phyloP scores from a whole-genome alignment of 2,329 filamentous ascomycete genomes.

The Myriosclerotinia scirpicola region DNA sequence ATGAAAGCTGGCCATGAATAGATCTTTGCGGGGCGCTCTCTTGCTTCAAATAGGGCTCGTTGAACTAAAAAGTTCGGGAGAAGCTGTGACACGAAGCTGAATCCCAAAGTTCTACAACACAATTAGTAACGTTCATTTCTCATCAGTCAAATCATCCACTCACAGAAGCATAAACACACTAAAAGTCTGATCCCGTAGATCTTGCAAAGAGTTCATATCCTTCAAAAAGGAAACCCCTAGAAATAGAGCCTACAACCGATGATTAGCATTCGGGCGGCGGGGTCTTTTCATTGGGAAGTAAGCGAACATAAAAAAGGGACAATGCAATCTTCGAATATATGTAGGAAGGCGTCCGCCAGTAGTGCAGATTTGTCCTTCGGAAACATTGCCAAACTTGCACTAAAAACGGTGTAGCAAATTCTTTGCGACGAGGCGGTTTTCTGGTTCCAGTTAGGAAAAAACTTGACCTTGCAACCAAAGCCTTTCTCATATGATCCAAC shows the following conservation, averaged over 20 bases:
- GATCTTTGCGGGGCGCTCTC: slow-evolving; percentile 76
- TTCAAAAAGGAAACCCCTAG: slow-evolving; percentile 71
- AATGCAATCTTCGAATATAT: slow-evolving; percentile 36
- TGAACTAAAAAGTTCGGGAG: slow-evolving; percentile 65
- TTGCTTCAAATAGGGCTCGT: slow-evolving; percentile 59
- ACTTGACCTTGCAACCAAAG: slow-evolving; percentile 34
- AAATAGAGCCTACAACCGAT: slow-evolving; percentile 49
- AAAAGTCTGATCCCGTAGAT: slow-evolving; percentile 72
- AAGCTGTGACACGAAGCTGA: slow-evolving; percentile 73
- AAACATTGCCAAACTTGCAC: slow-evolving; percentile 56
- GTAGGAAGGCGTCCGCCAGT: slow-evolving; percentile 67
- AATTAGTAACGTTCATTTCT: not conserved
- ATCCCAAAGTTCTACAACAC: slow-evolving; percentile 57
- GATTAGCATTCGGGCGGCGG: not conserved
- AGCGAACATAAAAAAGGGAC: slow-evolving; percentile 46
- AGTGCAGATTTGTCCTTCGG: slow-evolving; percentile 58
- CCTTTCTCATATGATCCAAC: slow-evolving; percentile 51
- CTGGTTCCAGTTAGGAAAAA: slow-evolving; percentile 37
- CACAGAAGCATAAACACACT: slow-evolving; percentile 71
- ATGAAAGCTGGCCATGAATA: slow-evolving; percentile 70
- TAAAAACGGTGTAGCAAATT: slow-evolving; percentile 61
- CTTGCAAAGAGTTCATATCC: slow-evolving; percentile 55
- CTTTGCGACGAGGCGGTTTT: slow-evolving; percentile 50
- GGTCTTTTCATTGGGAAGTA: not conserved
- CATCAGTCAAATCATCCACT: not conserved